These are phyloP conservation scores for Saccharomycopsis hybrid DNA, from an alignment of 1,139 yeast species.

Conservation along the genomic window DNA sequence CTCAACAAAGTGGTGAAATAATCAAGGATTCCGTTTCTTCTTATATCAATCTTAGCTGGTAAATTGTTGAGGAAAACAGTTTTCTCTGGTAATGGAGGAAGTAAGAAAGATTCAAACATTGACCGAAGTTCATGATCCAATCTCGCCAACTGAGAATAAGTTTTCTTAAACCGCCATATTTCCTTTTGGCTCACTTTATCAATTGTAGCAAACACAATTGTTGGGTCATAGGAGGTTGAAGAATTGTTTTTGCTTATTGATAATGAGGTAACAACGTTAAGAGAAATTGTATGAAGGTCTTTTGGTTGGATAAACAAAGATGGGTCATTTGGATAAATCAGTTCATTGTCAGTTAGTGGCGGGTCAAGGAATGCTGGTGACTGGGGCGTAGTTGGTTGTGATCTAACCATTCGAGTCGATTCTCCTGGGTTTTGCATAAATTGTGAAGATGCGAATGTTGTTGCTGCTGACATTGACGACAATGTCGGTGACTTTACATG, in stretches of 20 bases:
- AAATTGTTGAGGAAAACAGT: conserved; percentile 47
- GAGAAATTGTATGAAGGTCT: conserved; percentile 55
- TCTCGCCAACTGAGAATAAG: conserved; percentile 45
- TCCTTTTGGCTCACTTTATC: conserved; percentile 57
- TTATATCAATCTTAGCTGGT: conserved; percentile 59
- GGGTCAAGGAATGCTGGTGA: conserved; percentile 9
- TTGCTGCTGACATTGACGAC: background rate
- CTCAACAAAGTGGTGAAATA: conserved; percentile 55
- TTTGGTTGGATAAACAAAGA: conserved; percentile 59
- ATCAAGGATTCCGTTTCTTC: conserved; percentile 49
- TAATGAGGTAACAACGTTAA: conserved; percentile 55
- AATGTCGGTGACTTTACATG: conserved; percentile 16
- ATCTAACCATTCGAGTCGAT: too few relatives aligned
- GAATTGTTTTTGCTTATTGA: conserved; percentile 35
- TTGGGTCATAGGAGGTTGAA: conserved; percentile 49
- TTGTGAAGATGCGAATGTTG: background rate
- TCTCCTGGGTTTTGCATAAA: too few relatives aligned
- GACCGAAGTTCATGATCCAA: conserved; percentile 52
- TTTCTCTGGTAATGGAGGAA: conserved; percentile 63
- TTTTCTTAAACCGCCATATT: conserved; percentile 67
- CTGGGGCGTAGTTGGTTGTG: conserved; percentile 17
- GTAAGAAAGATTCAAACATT: conserved; percentile 46
- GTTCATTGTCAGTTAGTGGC: conserved; percentile 3
- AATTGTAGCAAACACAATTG: conserved; percentile 51
- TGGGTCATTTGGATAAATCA: conserved; percentile 25